phyloP scores from a whole-genome alignment of 164 flowering plant genomes.

The Dillenia turbinata region DNA sequence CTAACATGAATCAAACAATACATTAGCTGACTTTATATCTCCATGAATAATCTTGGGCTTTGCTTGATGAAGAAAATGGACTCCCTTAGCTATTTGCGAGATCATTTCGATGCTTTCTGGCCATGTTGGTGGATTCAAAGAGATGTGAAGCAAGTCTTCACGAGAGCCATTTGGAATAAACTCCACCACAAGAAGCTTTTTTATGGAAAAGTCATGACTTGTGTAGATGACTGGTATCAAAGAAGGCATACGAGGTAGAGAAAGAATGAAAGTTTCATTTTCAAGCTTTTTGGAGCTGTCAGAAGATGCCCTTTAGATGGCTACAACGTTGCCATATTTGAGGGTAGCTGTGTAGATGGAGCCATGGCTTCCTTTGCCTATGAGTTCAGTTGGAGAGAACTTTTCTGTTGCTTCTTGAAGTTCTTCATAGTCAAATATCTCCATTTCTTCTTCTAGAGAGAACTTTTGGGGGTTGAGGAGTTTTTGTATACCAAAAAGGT shows the following conservation, averaged over 20 bases:
- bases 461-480: too few species aligned
- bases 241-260: conserved; percentile 21
- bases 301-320: conserved; percentile 40
- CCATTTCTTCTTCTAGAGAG: conserved; percentile 11
- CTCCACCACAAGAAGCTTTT: conserved; percentile 52
- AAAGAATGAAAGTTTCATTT: conserved; percentile 46
- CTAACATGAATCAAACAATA: conserved; percentile 54
- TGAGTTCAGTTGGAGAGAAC: conserved; percentile 40
- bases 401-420: conserved; percentile 49
- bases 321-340: conserved; percentile 28
- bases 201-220: conserved; percentile 11
- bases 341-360: conserved; percentile 52
- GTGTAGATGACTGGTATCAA: conserved; percentile 47
- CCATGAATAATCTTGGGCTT: conserved; percentile 48
- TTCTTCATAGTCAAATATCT: conserved; percentile 34
- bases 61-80: conserved; percentile 43
- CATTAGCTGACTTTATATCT: conserved; percentile 60
- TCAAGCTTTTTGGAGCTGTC: conserved; percentile 41
- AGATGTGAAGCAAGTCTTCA: conserved; percentile 39
- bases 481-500: too few species aligned
- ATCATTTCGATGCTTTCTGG: conserved; percentile 38
- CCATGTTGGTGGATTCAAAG: conserved; percentile 35
- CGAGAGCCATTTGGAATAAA: conserved; percentile 69
- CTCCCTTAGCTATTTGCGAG: conserved; percentile 42
- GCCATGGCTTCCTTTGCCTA: conserved; percentile 89